These are phyloP conservation scores for Fistulifera solaris DNA, from an alignment of 108 stramenopile species.

Conservation along the genomic window DNA sequence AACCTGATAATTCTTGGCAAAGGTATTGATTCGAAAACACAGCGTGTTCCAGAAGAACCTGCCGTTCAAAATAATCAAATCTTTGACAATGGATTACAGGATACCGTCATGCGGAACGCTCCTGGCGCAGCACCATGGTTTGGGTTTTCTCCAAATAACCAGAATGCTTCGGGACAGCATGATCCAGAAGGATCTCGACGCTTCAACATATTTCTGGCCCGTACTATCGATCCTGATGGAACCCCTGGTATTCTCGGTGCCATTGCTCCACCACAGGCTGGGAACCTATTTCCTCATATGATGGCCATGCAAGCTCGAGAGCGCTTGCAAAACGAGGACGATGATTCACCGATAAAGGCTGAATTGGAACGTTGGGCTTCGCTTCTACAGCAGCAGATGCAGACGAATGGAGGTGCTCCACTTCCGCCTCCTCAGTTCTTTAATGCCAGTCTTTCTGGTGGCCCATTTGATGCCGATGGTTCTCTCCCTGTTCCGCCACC, in stretches of 20 bases:
- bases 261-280: slow-evolving; percentile 81
- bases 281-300: slow-evolving; percentile 33
- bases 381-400: slow-evolving; percentile 24
- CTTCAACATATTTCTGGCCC: slow-evolving; percentile 87
- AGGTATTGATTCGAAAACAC: slow-evolving; percentile 66
- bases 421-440: slow-evolving; percentile 61
- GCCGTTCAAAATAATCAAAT: slow-evolving; percentile 6
- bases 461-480: slow-evolving; percentile 11
- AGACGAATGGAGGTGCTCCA: slow-evolving; percentile 8
- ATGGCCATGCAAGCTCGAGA: slow-evolving; percentile 21
- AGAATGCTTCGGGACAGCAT: slow-evolving; percentile 76
- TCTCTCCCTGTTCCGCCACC: slow-evolving; percentile 29
- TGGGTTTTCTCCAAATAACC: slow-evolving; percentile 61
- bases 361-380: slow-evolving; percentile 33
- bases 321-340: slow-evolving; percentile 39
- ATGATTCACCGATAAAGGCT: slow-evolving; percentile 22
- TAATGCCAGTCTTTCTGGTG: slow-evolving; percentile 57
- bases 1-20: slow-evolving; percentile 69
- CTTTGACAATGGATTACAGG: slow-evolving; percentile 13
- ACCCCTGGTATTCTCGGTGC: slow-evolving; percentile 78
- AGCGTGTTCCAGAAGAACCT: slow-evolving; percentile 25
- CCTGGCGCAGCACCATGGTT: slow-evolving; percentile 22
- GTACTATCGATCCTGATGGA: slow-evolving; percentile 54
- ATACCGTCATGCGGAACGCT: slow-evolving; percentile 2
- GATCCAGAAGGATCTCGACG: slow-evolving; percentile 81